Base-by-base conservation (phyloP, 805 yeast genomes). In the Tetrapisispora nanseiensis region DNA sequence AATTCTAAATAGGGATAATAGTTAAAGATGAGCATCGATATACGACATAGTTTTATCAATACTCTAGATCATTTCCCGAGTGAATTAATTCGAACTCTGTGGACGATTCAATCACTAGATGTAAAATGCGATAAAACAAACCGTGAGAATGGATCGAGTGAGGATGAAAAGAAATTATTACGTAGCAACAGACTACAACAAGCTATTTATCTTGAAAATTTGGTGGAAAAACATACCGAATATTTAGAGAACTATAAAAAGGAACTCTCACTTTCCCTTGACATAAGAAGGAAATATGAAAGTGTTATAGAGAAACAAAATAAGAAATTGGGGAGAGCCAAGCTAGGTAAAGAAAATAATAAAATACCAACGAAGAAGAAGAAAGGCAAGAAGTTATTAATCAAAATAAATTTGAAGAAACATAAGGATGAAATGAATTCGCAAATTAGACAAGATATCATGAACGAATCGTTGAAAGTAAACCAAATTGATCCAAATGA, bases 61-160 rank as follows among this genome's bases (percentile, higher is more conserved):
- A 51, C 64, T 0, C 55, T 68, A 40, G 74, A 69, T 44, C 72
- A 68, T 46, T 55, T 68, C 13, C 72, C 72, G 0, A 62, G 70
- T 20, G 72, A 69, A 35, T 49, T 69, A n/a, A 62, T 68, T 11
- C 53, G 73, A 19, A 59, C 68, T 29, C 48, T 68, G 15, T 68
- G 73, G 71, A 49, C 63, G 12, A 51, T 67, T 6, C 71, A 68
- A 42, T 54, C 66, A 0, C 46, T 68, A 6, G 66, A 66, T 46
- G 46, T 35, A 4, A 31, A 33, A 16, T 5, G 32, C 1, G 37
- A 15, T 6, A 15, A 26, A 12, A 22, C 4, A 46, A 48, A 45
- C 49, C 44, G 23, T 46, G 46, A 19, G 24, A 41, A 18, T 31
- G 27, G 19, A n/a, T 4, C 4, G 4, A 20, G 50, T 51, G 31